Evolutionary conservation across 2,329 filamentous ascomycete genomes (phyloP).

Genomic region (Stemphylium vesicarium): DNA sequence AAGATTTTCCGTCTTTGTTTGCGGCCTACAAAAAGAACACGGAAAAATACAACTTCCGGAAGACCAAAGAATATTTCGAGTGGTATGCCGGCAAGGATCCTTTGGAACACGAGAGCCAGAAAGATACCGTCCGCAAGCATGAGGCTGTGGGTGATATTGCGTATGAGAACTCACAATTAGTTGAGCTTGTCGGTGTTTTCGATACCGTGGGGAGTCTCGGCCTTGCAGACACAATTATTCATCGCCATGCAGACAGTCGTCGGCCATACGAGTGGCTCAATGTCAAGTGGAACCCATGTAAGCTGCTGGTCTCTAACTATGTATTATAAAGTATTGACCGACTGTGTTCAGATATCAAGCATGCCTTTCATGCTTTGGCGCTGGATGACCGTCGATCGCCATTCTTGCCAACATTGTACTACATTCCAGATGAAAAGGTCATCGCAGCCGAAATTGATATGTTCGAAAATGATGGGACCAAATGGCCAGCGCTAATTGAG

Average conservation of each 20-base stretch:
- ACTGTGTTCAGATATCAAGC: conserved; percentile 31
- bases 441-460: neutral
- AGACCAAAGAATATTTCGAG: neutral
- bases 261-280: no score
- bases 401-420: conserved; percentile 64
- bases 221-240: conserved; percentile 28
- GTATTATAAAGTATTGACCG: neutral
- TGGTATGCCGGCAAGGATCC: neutral
- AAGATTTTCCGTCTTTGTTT: neutral
- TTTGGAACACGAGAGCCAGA: neutral
- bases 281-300: no score
- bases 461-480: neutral
- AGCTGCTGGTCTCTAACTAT: no score
- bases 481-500: neutral
- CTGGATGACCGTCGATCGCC: conserved; percentile 58
- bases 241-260: no score
- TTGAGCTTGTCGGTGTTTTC: conserved; percentile 50
- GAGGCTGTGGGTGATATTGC: no score
- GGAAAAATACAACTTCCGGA: neutral
- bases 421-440: conserved; percentile 25
- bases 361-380: conserved; percentile 60
- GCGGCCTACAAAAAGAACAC: neutral
- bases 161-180: neutral
- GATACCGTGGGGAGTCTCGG: conserved; percentile 52
- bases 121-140: no score